These are phyloP conservation scores for Sphaerosporella brunnea DNA, from an alignment of 495 filamentous ascomycete genomes.

Conservation along the genomic window DNA sequence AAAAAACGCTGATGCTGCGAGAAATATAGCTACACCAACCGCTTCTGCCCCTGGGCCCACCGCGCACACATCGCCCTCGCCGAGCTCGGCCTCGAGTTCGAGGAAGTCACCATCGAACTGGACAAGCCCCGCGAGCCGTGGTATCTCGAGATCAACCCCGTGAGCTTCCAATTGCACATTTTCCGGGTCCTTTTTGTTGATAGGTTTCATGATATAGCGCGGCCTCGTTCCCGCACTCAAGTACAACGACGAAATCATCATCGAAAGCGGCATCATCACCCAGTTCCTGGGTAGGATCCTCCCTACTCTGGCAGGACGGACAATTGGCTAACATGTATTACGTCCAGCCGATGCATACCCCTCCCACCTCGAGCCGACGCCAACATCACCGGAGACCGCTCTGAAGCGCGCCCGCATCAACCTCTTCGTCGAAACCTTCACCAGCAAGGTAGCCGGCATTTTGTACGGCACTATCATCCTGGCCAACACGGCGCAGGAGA, in stretches of 20 bases:
- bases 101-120: slow-evolving; percentile 69
- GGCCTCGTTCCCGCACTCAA: slow-evolving; percentile 60
- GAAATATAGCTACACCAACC: slow-evolving; percentile 60
- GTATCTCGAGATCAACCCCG: slow-evolving; percentile 72
- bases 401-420: slow-evolving; percentile 47
- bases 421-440: slow-evolving; percentile 64
- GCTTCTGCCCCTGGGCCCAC: slow-evolving; percentile 63
- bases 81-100: slow-evolving; percentile 53
- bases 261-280: slow-evolving; percentile 54
- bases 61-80: slow-evolving; percentile 60
- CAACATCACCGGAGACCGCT: slow-evolving; percentile 28
- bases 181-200: too few relatives aligned
- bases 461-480: slow-evolving; percentile 30
- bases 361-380: slow-evolving; percentile 34
- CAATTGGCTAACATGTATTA: neutral
- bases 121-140: slow-evolving; percentile 53
- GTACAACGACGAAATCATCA: slow-evolving; percentile 55
- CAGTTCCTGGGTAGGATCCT: slow-evolving; percentile 45
- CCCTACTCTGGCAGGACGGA: neutral
- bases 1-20: too few relatives aligned
- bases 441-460: slow-evolving; percentile 39
- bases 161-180: too few relatives aligned
- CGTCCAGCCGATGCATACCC: slow-evolving; percentile 31
- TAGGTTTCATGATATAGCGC: too few relatives aligned
- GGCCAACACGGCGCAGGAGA: slow-evolving; percentile 30